phyloP scores from a whole-genome alignment of 345 rosid species.

The Durio zibethinus region DNA sequence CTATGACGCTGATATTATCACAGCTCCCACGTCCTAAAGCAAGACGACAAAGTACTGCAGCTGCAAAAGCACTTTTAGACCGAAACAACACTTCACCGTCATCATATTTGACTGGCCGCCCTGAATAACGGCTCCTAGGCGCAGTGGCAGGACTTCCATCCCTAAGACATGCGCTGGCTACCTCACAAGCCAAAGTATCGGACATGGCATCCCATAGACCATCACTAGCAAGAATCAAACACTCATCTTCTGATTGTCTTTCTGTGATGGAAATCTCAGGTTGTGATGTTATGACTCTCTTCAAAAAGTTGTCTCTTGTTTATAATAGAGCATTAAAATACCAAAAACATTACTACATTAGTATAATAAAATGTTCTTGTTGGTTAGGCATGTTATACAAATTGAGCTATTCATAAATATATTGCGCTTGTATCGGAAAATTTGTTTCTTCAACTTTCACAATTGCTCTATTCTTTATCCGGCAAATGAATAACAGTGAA shows the following conservation, averaged over 20 bases:
- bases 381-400: too few species aligned
- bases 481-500: background rate
- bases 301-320: slow-evolving; percentile 1
- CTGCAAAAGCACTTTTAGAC: slow-evolving; percentile 28
- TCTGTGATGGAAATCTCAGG: slow-evolving; percentile 11
- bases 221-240: slow-evolving; percentile 33
- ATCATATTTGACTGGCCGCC: background rate
- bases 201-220: slow-evolving; percentile 44
- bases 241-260: slow-evolving; percentile 24
- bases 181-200: slow-evolving; percentile 26
- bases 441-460: background rate
- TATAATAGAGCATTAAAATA: background rate
- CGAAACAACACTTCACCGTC: slow-evolving; percentile 17
- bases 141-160: slow-evolving; percentile 15
- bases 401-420: too few species aligned
- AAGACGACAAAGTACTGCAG: slow-evolving; percentile 27
- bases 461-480: background rate
- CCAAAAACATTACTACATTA: background rate
- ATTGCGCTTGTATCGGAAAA: background rate
- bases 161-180: slow-evolving; percentile 26
- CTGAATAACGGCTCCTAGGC: background rate
- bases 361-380: background rate
- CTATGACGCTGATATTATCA: slow-evolving; percentile 34
- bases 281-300: background rate
- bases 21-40: slow-evolving; percentile 34